Base-by-base conservation (phyloP, 139 green algal genomes). In the Edaphochlamys debaryana region DNA sequence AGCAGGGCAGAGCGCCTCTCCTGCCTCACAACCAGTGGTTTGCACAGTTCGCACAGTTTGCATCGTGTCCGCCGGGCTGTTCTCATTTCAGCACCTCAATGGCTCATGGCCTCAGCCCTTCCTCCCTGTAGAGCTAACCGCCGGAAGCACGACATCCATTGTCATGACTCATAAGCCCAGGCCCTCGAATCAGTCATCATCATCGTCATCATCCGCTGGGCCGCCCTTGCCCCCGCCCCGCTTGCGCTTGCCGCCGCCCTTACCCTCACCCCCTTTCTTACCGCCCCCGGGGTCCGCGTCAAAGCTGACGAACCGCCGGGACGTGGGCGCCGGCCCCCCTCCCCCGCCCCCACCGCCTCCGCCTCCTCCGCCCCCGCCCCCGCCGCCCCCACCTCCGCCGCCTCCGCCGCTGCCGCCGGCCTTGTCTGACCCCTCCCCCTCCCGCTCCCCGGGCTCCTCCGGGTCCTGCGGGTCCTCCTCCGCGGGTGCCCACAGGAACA, bases 401-500 rank as follows among this genome's bases (percentile, higher is more conserved):
- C 34, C 50, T 27, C 60, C 48, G 30, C 60, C 60, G 60, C 9
- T 27, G 4, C 45, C 68, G 15, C 29, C 56, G 0, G 32, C 69
- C 34, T 4, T 50, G 17, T 32, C 32, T 42, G 40, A 7, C 30
- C 3, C 1, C 38, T 37, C 52, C 62, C 29, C 6, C 54, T 32
- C 6, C 32, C 48, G 45, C 69, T 79, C 52, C 30, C 85, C 76
- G 19, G 83, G 42, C 13, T 88, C 85, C 7, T 88, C n/a, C n/a
- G n/a, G n/a, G n/a, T n/a, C n/a, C n/a, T n/a, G n/a, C n/a, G n/a
- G n/a, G n/a, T n/a, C 80, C 56, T 89, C 87, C 25, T 0, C 4
- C 6, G 82, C 75, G 3, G 85, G 85, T 37, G 81, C 48, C 88
- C 88, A 91, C 25, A 86, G 68, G 77, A 87, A 91, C 20, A 91